Conservation (phyloP, 176 grass and related monocot genomes). For the barley (Hordeum vulgare) region MorexV3_pseudomolecules_assembly NC_058524.1:548440988-548441487, state of each 20-base stretch:
- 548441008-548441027: not conserved
- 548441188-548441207: not conserved
- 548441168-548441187: not conserved
- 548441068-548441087: not conserved
- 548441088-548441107: not conserved
- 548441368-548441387: constrained; percentile 6
- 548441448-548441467: not conserved
- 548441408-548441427: constrained; percentile 6
- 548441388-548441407: not conserved
- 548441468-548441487: not conserved
- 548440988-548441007: not conserved
- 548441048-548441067: not conserved
- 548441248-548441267: not conserved
- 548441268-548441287: not conserved
- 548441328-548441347: no score
- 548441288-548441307: no score
- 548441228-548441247: not conserved
- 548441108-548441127: not conserved
- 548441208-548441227: not conserved
- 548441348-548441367: not conserved
- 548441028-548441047: not conserved
- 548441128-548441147: not conserved
- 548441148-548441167: not conserved
- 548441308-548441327: no score
- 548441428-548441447: constrained; percentile 2